Percentiles rank a stretch among this genome's conserved stretches.
These are phyloP conservation scores for Thraustochytrium striatum DNA, from an alignment of 352 stramenopile species.

Conservation along the genomic window DNA sequence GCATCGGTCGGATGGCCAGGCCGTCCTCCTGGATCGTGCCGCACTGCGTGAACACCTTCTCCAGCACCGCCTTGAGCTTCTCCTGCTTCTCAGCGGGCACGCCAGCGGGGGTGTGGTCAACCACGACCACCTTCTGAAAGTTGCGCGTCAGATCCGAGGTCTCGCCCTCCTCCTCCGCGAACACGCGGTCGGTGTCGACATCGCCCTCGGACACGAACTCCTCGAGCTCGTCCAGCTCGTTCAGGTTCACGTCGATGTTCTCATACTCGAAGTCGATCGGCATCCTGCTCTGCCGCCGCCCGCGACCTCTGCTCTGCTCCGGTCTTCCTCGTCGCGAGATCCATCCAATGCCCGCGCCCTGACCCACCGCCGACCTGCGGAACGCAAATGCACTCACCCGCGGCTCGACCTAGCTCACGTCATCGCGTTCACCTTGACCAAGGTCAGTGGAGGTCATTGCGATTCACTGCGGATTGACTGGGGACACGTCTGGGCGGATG, in stretches of 20 bases:
- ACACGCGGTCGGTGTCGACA: slow-evolving; percentile 47
- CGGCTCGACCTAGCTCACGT: no score
- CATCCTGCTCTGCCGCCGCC: background rate
- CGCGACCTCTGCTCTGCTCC: no score
- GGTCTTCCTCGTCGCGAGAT: no score
- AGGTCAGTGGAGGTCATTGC: no score
- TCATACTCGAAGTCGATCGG: slow-evolving; percentile 44
- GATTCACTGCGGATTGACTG: no score
- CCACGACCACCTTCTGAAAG: slow-evolving; percentile 40
- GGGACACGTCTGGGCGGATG: no score
- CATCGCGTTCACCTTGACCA: no score
- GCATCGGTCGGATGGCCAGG: slow-evolving; percentile 15
- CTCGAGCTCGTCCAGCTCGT: slow-evolving; percentile 44
- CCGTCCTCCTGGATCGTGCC: slow-evolving; percentile 26
- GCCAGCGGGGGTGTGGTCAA: slow-evolving; percentile 39
- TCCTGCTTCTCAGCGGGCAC: slow-evolving; percentile 40
- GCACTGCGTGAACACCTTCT: slow-evolving; percentile 39
- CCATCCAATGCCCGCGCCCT: no score
- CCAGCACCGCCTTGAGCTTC: slow-evolving; percentile 42
- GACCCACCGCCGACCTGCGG: no score
- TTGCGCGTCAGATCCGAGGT: slow-evolving; percentile 31
- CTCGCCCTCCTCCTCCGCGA: slow-evolving; percentile 45
- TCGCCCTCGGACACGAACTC: slow-evolving; percentile 44
- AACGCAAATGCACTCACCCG: no score
- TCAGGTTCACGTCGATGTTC: slow-evolving; percentile 44